These are phyloP conservation scores for Caloboletus firmus DNA, from an alignment of 1,284 basidiomycete species.

Conservation along the genomic window DNA sequence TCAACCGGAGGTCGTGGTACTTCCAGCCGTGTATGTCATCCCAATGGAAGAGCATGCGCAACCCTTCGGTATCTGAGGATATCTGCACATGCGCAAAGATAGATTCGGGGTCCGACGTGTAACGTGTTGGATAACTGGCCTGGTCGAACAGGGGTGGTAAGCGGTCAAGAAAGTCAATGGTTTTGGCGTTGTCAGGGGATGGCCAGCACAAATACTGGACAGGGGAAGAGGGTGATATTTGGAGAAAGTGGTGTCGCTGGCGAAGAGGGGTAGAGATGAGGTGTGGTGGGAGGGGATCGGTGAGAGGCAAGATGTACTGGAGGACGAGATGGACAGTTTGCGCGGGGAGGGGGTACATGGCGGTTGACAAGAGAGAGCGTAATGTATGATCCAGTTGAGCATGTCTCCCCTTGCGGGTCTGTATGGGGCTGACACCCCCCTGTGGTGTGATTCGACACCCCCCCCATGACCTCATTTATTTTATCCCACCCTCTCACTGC, in stretches of 20 bases:
- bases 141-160: constrained; percentile 34
- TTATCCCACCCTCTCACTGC: constrained; percentile 13
- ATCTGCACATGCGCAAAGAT: constrained; percentile 63
- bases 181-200: constrained; percentile 39
- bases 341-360: constrained; percentile 16
- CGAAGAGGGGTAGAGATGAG: constrained; percentile 59
- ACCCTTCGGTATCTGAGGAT: constrained; percentile 38
- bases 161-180: constrained; percentile 48
- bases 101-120: constrained; percentile 59
- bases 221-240: constrained; percentile 49
- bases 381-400: not conserved
- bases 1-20: constrained; percentile 65
- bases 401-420: not conserved
- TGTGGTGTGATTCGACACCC: not conserved
- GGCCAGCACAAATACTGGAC: constrained; percentile 70
- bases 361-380: not conserved
- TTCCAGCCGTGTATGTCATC: constrained; percentile 57
- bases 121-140: constrained; percentile 46
- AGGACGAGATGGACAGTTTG: constrained; percentile 48
- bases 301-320: constrained; percentile 57
- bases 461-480: constrained; percentile 13
- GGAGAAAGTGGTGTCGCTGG: constrained; percentile 67
- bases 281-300: constrained; percentile 53
- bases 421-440: constrained; percentile 12
- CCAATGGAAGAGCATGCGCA: constrained; percentile 70